Evolutionary conservation across 2,329 filamentous ascomycete genomes (phyloP).

Genomic region (Xylaria sp.): DNA sequence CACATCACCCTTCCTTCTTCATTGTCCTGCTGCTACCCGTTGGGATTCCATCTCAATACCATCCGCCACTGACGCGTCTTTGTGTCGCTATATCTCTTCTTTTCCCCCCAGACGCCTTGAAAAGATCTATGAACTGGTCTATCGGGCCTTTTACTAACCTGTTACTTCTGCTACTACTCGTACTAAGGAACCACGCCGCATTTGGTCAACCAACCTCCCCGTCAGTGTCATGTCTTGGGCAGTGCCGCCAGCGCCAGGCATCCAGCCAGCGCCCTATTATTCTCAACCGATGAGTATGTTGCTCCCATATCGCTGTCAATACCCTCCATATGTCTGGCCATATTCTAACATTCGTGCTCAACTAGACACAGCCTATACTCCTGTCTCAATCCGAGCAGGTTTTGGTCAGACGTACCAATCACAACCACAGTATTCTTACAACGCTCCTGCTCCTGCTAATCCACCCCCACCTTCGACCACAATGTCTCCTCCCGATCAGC

Average conservation of each 20-base stretch:
- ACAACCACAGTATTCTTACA: conserved; percentile 49
- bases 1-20: conserved; percentile 20
- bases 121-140: conserved; percentile 14
- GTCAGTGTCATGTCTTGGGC: conserved; percentile 47
- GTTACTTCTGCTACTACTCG: conserved; percentile 1
- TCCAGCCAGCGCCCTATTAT: conserved; percentile 47
- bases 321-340: background rate
- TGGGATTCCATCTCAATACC: conserved; percentile 25
- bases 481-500: conserved; percentile 51
- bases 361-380: conserved; percentile 56
- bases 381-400: conserved; percentile 56
- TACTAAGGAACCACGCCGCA: conserved; percentile 13
- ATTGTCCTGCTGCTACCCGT: conserved; percentile 25
- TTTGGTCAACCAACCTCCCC: conserved; percentile 15
- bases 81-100: conserved; percentile 28
- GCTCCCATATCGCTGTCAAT: conserved; percentile 19
- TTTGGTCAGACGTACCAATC: conserved; percentile 50
- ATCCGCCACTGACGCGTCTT: conserved; percentile 21
- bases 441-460: conserved; percentile 51
- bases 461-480: conserved; percentile 46
- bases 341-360: conserved; percentile 46
- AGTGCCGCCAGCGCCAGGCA: conserved; percentile 45
- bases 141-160: conserved; percentile 38
- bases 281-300: conserved; percentile 42
- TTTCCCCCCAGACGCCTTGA: conserved; percentile 3